phyloP scores from a whole-genome alignment of 2,329 filamentous ascomycete species.

The Aspergillus persii region DNA sequence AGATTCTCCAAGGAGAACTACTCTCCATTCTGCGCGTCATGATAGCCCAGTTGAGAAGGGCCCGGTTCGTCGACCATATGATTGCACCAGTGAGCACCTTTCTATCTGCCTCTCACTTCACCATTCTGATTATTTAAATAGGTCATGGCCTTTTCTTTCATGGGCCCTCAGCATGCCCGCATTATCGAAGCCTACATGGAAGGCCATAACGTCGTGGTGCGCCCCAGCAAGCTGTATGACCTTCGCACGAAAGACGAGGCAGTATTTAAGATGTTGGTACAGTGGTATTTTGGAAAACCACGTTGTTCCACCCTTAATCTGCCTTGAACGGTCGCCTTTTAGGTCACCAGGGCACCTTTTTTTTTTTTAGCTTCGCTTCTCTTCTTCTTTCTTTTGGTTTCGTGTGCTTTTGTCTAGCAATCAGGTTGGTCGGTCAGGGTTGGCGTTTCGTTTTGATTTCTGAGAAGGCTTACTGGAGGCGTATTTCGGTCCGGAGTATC shows the following conservation, averaged over 20 bases:
- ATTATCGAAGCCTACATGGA: neutral
- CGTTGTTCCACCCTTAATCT: neutral
- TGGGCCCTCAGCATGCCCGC: neutral
- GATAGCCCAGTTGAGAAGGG: neutral
- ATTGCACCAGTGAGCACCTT: neutral
- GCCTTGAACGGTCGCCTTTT: no score
- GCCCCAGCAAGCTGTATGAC: neutral
- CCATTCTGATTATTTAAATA: neutral
- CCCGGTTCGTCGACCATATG: neutral
- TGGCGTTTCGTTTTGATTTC: neutral
- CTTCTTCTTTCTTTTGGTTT: no score
- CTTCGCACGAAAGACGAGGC: neutral
- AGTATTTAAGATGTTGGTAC: neutral
- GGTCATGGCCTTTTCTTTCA: neutral
- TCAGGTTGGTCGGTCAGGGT: neutral
- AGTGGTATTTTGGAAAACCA: neutral
- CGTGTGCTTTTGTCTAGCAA: no score
- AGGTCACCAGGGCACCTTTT: no score
- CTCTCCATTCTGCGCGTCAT: neutral
- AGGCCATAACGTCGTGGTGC: neutral
- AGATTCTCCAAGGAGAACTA: neutral
- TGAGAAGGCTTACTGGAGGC: no score
- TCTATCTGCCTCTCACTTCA: neutral
- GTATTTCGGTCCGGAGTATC: neutral
- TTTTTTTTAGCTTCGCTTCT: no score